These are phyloP conservation scores for Nemania sp. DNA, from an alignment of 2,329 filamentous ascomycete genomes.

Conservation along the genomic window DNA sequence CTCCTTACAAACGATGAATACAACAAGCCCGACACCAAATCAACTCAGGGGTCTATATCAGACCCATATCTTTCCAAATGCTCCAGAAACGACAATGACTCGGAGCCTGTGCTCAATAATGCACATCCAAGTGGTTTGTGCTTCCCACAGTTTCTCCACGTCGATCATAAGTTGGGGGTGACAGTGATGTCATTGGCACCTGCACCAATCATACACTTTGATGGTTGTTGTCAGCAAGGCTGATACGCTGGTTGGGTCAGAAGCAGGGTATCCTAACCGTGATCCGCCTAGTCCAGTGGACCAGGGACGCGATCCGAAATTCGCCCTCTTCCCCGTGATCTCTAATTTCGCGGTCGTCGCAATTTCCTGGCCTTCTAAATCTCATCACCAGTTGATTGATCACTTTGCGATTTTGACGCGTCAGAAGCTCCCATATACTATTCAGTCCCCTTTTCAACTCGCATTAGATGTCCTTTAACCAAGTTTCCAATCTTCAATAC, in stretches of 20 bases:
- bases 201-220: constrained; percentile 16
- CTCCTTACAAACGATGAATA: no score
- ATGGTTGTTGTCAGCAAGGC: constrained; percentile 11
- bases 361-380: constrained; percentile 9
- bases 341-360: no score
- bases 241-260: constrained; percentile 7
- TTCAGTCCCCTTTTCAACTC: background rate
- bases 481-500: background rate
- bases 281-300: constrained; percentile 16
- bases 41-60: background rate
- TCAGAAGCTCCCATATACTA: background rate
- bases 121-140: background rate
- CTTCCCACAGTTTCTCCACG: constrained; percentile 12
- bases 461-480: background rate
- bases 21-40: background rate
- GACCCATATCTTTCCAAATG: no score
- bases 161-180: background rate
- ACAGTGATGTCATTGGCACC: constrained; percentile 20
- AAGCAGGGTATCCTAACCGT: constrained; percentile 6
- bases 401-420: background rate
- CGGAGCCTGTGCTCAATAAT: background rate
- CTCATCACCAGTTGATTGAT: background rate
- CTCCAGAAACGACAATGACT: background rate
- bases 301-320: constrained; percentile 17
- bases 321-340: no score